Evolutionary conservation across 495 filamentous ascomycete genomes (phyloP).

Genomic region (Xylaria acuta): DNA sequence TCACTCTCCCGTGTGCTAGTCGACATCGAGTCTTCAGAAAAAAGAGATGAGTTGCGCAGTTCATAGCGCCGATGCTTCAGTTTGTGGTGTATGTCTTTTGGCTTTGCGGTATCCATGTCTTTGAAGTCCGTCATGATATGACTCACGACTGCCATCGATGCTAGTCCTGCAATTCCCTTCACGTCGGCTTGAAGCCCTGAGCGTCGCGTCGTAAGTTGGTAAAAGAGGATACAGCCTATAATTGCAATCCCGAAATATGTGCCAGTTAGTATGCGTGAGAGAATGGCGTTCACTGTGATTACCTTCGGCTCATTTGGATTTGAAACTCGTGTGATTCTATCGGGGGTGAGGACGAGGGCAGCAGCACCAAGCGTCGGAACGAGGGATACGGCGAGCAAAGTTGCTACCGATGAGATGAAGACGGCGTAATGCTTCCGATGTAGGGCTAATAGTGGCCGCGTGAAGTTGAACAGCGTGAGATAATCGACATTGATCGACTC

Average conservation of each 20-base stretch:
- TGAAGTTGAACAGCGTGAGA: conserved; percentile 66
- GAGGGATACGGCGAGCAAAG: conserved; percentile 66
- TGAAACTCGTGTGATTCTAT: conserved; percentile 40
- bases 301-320: conserved; percentile 49
- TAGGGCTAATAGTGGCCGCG: conserved; percentile 66
- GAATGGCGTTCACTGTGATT: conserved; percentile 62
- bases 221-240: conserved; percentile 63
- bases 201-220: conserved; percentile 62
- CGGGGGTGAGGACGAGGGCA: conserved; percentile 59
- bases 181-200: conserved; percentile 72
- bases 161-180: conserved; percentile 75
- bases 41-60: conserved; percentile 70
- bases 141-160: conserved; percentile 72
- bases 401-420: conserved; percentile 64
- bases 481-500: conserved; percentile 78
- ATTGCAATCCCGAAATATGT: conserved; percentile 59
- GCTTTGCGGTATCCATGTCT: conserved; percentile 69
- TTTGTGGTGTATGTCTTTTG: conserved; percentile 68
- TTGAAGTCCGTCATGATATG: conserved; percentile 79
- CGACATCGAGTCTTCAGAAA: conserved; percentile 50
- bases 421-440: conserved; percentile 69
- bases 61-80: conserved; percentile 69
- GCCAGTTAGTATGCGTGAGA: conserved; percentile 64
- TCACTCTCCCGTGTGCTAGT: conserved; percentile 42
- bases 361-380: conserved; percentile 69